Base-by-base conservation (phyloP, 768 basidiomycete genomes). In the Collybia nuda region DNA sequence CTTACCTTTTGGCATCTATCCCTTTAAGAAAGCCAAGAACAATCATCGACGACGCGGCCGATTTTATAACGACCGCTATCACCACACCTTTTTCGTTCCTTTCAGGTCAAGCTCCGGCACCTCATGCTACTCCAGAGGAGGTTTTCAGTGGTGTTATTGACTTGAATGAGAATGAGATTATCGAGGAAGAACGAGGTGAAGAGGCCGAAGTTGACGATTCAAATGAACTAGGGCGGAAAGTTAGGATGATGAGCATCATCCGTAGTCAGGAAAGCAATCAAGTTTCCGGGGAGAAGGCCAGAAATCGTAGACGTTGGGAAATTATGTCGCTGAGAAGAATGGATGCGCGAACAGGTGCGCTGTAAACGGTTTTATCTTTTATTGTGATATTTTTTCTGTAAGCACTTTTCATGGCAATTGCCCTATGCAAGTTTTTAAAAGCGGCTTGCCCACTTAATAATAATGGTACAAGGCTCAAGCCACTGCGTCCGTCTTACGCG, bases 191-290 rank as follows among this genome's bases (percentile, higher is more conserved):
- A 45, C 76, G 85, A 19, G 83, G 81, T 5, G 88, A 88, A 64
- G 90, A 90, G 50, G 84, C 79, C 2, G 89, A 90, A 63, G 80
- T 84, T 12, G 90, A 93, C 59, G 85, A 93, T 61, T 84, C 86
- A 12, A 71, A 70, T 3, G 85, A 87, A 39, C 61, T 62, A 36
- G 68, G 72, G 12, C 74, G 90, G 56, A 69, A 71, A 38, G 79
- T 89, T 18, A 72, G 80, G 48, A 74, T 86, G 46, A 59, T 87
- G 32, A 68, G 73, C 9, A 67, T 85, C 47, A 60, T 74, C 24
- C 71, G 75, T 36, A 74, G 81, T 49, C 44, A 44, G 21, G 52
- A 52, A 48, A 63, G 62, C 43, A 67, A 69, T 41, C 52, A 58
- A 47, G 41, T 54, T 3, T 58, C 65, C 1, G 52, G 55, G 6